Conservation (phyloP, 805 yeast genomes). For the Metschnikowia proteae region DNA sequence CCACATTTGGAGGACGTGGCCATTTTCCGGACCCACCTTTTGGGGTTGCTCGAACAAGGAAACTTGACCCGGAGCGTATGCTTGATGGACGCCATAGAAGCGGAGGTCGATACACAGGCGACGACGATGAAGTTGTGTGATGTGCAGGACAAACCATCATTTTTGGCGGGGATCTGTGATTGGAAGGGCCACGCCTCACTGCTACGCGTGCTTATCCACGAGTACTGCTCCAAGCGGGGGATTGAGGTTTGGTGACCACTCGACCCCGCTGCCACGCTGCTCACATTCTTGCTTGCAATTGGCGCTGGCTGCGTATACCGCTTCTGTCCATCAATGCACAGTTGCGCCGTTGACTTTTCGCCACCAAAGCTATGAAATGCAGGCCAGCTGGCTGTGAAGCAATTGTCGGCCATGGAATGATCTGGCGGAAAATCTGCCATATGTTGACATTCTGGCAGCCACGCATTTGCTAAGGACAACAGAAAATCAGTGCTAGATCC, state of each 20-base stretch:
- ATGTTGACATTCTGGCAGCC: no score
- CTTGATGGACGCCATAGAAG: conserved; percentile 7
- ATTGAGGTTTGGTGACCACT: not conserved
- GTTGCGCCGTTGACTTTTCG: no score
- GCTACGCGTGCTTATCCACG: conserved; percentile 5
- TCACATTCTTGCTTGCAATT: no score
- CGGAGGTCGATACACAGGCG: conserved; percentile 2
- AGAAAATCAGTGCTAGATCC: no score
- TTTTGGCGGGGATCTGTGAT: conserved; percentile 18
- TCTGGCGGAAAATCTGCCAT: no score
- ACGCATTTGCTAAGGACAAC: no score
- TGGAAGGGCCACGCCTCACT: conserved; percentile 16
- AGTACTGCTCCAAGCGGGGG: conserved; percentile 7
- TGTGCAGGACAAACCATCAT: not conserved
- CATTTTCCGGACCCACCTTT: conserved; percentile 8
- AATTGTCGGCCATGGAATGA: no score
- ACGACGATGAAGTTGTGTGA: not conserved
- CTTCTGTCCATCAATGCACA: no score
- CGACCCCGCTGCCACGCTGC: no score
- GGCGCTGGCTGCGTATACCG: no score
- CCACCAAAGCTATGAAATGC: no score
- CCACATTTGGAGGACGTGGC: conserved; percentile 17
- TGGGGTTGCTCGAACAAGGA: conserved; percentile 4
- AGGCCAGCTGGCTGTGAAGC: no score
- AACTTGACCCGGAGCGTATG: conserved; percentile 4